Percentiles rank a stretch among this genome's conserved stretches.
phyloP scores from a whole-genome alignment of 78 protist species.

The Dictyostelium capitatum region DNA sequence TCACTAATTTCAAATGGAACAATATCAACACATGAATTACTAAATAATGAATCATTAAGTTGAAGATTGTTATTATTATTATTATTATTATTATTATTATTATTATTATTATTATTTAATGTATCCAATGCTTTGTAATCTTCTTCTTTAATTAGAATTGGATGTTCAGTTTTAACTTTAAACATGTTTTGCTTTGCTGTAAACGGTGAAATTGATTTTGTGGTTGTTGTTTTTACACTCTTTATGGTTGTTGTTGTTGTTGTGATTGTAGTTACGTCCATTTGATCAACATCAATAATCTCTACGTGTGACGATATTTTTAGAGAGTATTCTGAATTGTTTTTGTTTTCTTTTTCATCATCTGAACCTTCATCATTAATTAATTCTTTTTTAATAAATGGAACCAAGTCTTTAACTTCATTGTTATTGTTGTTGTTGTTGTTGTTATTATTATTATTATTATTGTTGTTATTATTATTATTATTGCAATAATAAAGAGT shows the following conservation, averaged over 20 bases:
- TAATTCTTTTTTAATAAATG: neutral
- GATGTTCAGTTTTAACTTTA: constrained; percentile 1
- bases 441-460: constrained; percentile 22
- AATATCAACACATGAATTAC: neutral
- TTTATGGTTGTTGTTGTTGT: constrained; percentile 23
- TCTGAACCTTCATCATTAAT: neutral
- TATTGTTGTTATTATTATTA: neutral
- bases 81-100: neutral
- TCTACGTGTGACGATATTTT: neutral
- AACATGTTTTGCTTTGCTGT: neutral
- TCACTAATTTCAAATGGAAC: constrained; percentile 28
- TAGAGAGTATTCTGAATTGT: neutral
- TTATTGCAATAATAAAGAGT: neutral
- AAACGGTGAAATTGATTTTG: neutral
- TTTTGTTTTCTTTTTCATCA: neutral
- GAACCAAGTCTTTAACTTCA: neutral
- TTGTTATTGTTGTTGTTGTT: neutral
- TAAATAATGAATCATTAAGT: neutral
- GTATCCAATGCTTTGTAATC: neutral
- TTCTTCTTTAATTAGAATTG: constrained; percentile 33
- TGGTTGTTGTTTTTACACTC: neutral
- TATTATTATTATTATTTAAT: neutral
- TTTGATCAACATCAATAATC: constrained; percentile 7
- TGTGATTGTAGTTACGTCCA: constrained; percentile 15
- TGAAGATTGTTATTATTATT: neutral